These are phyloP conservation scores for Bipolaris victoriae DNA, from an alignment of 2,329 filamentous ascomycete species.

Conservation along the genomic window DNA sequence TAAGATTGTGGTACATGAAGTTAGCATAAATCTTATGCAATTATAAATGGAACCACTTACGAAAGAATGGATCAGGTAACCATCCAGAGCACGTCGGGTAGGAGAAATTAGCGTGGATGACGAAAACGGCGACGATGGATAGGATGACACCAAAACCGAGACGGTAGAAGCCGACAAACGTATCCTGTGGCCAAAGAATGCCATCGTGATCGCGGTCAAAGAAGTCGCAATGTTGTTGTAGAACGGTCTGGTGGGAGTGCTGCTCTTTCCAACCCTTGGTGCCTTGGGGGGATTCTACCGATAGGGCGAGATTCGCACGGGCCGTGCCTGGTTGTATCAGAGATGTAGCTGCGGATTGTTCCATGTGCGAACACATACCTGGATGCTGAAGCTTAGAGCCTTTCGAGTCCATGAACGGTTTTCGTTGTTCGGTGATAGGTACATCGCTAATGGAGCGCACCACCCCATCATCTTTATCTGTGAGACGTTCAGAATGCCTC, in stretches of 20 bases:
- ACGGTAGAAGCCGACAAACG: conserved; percentile 23
- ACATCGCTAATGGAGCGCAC: conserved; percentile 8
- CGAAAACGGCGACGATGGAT: background rate
- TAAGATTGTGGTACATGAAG: background rate
- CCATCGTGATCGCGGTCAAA: conserved; percentile 23
- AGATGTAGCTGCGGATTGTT: background rate
- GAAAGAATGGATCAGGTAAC: background rate
- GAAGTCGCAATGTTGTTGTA: conserved; percentile 24
- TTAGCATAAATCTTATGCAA: background rate
- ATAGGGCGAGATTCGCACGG: conserved; percentile 1
- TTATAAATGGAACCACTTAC: background rate
- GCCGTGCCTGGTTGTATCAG: background rate
- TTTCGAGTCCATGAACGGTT: conserved; percentile 2
- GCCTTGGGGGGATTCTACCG: background rate
- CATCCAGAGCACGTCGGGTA: conserved; percentile 15
- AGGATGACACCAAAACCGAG: conserved; percentile 18
- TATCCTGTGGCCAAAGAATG: conserved; percentile 27
- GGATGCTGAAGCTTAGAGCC: conserved; percentile 1
- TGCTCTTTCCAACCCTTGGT: conserved; percentile 4
- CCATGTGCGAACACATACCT: background rate
- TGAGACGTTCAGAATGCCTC: conserved; percentile 4
- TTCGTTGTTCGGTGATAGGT: conserved; percentile 10
- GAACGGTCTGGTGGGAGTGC: conserved; percentile 6
- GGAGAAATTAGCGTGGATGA: conserved; percentile 5
- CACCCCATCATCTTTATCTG: background rate